Evolutionary conservation across 2,329 filamentous ascomycete genomes (phyloP), one percentile per base, ranked within the genome.

Genomic region (Fusarium graminum): DNA sequence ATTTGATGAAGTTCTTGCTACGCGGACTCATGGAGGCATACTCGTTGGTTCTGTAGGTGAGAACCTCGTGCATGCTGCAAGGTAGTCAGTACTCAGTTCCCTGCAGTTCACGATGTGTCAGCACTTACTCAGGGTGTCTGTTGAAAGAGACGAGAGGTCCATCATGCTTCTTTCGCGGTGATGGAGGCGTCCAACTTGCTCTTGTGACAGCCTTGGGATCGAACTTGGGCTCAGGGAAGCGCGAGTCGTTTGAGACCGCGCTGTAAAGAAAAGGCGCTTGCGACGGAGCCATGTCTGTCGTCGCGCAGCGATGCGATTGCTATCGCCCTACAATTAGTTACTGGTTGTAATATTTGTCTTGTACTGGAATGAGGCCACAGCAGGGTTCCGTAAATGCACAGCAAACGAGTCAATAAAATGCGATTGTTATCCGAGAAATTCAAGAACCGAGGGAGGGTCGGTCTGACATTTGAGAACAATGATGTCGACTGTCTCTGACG

Each of bases 161-260:
- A 52, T 91, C 83, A 42, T 84, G 85, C 82, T 91, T 90, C 40
- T 86, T 83, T 73, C 85, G 89, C 26, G 80, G 82, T 39, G 86
- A 81, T 52, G 87, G 86, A 13, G 87, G 85, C 73, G 88, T 81
- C 82, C 87, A 92, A 79, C 91, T 94, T 64, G 92, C 91, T 74
- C 93, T 86, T 22, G 93, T 94, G 46, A 93, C 86, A 60, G 92
- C 91, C 77, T 94, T 96, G 46, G 94, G 94, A 73, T 97, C 93
- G 78, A 96, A 97, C n/a, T 76, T 80, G 73, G 73, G 81, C 76
- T 77, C 80, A 75, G 80, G 85, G 65, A 85, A 85, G 70, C 84
- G 84, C 45, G 82, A 80, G 74, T 87, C 83, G 71, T 82, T 74
- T 72, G 65, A 85, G 78, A 76, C 81, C 72, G 79, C 72, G 62